phyloP scores from a whole-genome alignment of 2,329 filamentous ascomycete species.

The Amphichorda felina region DNA sequence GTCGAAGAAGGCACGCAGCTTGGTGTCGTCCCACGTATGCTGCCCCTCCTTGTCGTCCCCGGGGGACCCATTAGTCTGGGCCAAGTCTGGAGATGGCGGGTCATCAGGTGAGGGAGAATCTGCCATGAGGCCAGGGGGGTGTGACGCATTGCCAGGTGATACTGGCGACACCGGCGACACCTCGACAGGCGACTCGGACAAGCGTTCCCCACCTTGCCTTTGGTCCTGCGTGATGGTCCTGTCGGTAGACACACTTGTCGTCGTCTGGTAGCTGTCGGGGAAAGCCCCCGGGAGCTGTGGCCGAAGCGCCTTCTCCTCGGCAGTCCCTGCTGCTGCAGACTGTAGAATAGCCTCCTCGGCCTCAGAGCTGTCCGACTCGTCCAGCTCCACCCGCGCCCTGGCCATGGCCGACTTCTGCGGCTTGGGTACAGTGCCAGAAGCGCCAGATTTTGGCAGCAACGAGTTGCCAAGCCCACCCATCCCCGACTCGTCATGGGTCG shows the following conservation, averaged over 20 bases:
- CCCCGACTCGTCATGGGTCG: neutral
- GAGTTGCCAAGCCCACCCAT: constrained; percentile 12
- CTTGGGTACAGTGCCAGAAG: constrained; percentile 32
- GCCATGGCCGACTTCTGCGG: constrained; percentile 36
- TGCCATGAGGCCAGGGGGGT: constrained; percentile 30
- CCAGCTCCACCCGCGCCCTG: constrained; percentile 52
- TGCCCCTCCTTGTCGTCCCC: constrained; percentile 23
- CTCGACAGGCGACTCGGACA: constrained; percentile 58
- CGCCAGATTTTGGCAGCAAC: constrained; percentile 29
- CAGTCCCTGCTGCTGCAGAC: neutral
- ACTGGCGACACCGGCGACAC: constrained; percentile 40
- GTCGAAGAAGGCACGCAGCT: constrained; percentile 81
- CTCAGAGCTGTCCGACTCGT: constrained; percentile 55
- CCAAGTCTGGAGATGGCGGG: constrained; percentile 51
- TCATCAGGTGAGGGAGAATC: constrained; percentile 35
- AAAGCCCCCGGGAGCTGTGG: constrained; percentile 26
- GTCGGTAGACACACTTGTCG: constrained; percentile 18
- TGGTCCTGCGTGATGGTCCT: constrained; percentile 14
- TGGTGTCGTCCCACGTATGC: constrained; percentile 68
- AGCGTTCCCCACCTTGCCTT: constrained; percentile 25
- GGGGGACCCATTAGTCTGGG: too few species aligned
- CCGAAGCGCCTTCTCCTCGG: constrained; percentile 11
- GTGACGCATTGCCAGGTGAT: too few species aligned
- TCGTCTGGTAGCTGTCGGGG: constrained; percentile 26
- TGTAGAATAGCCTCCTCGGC: constrained; percentile 24